Base-by-base conservation (phyloP, 352 stramenopile genomes). In the Globisporangium barbulae region DNA sequence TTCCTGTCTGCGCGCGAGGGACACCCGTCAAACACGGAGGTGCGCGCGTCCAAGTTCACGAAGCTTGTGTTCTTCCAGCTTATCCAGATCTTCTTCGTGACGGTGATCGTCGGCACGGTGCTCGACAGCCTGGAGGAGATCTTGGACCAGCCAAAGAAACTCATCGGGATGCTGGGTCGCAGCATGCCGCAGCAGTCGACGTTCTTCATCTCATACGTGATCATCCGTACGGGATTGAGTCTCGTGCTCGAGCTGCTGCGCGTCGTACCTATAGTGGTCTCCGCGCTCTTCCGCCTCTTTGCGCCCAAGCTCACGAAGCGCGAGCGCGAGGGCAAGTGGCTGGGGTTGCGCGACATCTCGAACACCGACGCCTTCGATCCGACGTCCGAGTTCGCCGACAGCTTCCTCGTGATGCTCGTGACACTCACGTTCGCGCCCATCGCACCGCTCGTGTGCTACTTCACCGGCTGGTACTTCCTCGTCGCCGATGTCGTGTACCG, bases 161-260 rank as follows among this genome's bases (percentile, higher is more conserved):
- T 92, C 8, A 85, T 94, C 31, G 63, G 58, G 1, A 90, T 94
- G 76, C 79, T 94, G 48, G 85, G 83, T 5, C 70, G 69, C 33
- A 89, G 78, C 31, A 92, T 94, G 73, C 81, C 85, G 17, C 80
- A 89, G 56, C 85, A 92, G 63, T 91, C 83, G n/a, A 90, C 82
- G 44, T 89, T 90, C 50, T 94, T 92, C 67, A 94, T 92, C 68
- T 89, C 81, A 22, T 94, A 88, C 65, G 74, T 94, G 53, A 86
- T 92, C 61, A 73, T 91, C 12, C 79, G 75, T 37, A 91, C 79
- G 3, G 80, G 85, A 2, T 61, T 94, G 22, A 79, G 69, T 17
- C 59, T 92, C 13, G 64, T 73, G 10, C 35, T 94, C 22, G 81
- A 91, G 65, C 71, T 94, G 30, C 65, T 92, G 10, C 82, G 83